Conservation (phyloP, 768 basidiomycete genomes). For the Pleurotus sapidus region DNA sequence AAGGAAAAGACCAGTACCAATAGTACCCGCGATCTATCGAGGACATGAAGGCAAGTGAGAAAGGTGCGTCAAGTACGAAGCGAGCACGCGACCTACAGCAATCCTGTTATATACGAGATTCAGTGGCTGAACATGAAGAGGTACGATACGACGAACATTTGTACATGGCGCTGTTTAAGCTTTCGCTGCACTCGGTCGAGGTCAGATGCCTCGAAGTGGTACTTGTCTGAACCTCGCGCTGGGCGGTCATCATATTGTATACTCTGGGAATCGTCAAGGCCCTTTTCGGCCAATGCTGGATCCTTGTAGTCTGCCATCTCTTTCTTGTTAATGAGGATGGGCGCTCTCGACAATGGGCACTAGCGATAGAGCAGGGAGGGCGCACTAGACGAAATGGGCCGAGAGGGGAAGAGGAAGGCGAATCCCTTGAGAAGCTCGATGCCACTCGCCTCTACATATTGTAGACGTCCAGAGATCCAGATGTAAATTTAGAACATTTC, state of each 20-base stretch:
- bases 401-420: no score
- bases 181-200: conserved; percentile 70
- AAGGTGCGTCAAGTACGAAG: background rate
- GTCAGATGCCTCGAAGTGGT: conserved; percentile 57
- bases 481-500: no score
- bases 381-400: no score
- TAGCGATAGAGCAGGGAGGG: background rate
- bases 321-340: background rate
- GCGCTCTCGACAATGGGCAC: background rate
- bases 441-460: no score
- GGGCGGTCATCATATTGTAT: background rate
- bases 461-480: no score
- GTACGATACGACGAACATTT: conserved; percentile 49
- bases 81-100: conserved; percentile 41
- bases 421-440: no score
- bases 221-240: conserved; percentile 17
- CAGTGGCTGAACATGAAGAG: background rate
- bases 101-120: conserved; percentile 37
- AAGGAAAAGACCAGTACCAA: conserved; percentile 73
- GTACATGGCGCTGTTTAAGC: conserved; percentile 75
- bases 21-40: conserved; percentile 64
- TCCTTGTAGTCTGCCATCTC: conserved; percentile 3
- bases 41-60: background rate
- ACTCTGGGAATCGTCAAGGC: background rate
- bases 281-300: background rate